Evolutionary conservation across 495 filamentous ascomycete genomes (phyloP), one percentile per base, ranked within the genome.

Genomic region (Annulohypoxylon maeteangense): DNA sequence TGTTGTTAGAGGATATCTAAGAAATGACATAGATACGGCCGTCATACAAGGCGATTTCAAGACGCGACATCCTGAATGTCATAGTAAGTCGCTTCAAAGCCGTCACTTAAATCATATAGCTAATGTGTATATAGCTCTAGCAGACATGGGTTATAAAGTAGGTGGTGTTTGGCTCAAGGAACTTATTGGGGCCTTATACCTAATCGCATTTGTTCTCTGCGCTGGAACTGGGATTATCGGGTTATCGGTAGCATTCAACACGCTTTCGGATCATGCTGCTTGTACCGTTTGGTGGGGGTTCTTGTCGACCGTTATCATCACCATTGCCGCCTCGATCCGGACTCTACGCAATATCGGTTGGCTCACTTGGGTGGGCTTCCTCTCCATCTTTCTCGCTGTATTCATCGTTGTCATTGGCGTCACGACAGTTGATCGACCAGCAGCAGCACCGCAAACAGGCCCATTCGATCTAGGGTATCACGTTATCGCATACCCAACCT

Each of bases 391-490:
- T 59, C 63, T 79, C 14, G 83, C 83, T 1, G 81, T 86, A 1
- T 80, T 86, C 29, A 85, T 87, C 32, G 78, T 86, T 56, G 85
- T 86, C 4, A 73, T 86, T 44, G 82, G 81, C 7, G 82, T 84
- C 7, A 85, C 81, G 0, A 77, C 71, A 7, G 75, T 73, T 29
- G 78, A 80, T 59, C 76, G 83, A 4, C 82, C 83, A 2, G 75
- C 75, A 4, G 63, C 72, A n/a, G 75, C 75, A n/a, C 75, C 75
- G 0, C 69, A 75, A 20, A 56, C 60, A 22, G 74, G 72, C 0
- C 54, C 63, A 23, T 77, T 66, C 48, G 75, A 75, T 4, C 56
- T 75, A 3, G 75, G 72, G 16, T 77, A 69, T 34, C 53, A 66
- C 18, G 63, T 65, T 48, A 72, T 68, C 23, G 73, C 65, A 36